phyloP scores from a whole-genome alignment of 768 basidiomycete genomes.

The Mycena capillaripes region DNA sequence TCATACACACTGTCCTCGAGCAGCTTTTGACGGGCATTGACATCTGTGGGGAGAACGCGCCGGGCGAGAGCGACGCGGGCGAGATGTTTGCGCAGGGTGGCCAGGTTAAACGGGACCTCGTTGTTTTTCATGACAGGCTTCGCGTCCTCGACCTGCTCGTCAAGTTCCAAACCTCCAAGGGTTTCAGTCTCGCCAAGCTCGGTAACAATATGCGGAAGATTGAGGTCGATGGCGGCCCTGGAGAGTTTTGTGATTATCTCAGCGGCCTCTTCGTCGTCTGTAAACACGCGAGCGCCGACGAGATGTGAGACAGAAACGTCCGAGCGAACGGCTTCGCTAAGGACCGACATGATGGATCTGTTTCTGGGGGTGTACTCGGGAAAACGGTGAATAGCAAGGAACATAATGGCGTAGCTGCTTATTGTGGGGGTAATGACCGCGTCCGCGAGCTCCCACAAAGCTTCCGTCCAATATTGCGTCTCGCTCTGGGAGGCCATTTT shows the following conservation, averaged over 20 bases:
- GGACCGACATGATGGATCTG: slow-evolving; percentile 49
- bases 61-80: slow-evolving; percentile 73
- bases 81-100: slow-evolving; percentile 78
- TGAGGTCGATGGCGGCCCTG: slow-evolving; percentile 69
- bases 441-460: slow-evolving; percentile 73
- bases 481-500: slow-evolving; percentile 68
- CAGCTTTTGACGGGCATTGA: slow-evolving; percentile 81
- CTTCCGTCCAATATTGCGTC: slow-evolving; percentile 69
- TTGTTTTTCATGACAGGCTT: slow-evolving; percentile 62
- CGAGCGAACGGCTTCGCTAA: slow-evolving; percentile 61
- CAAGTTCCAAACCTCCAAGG: slow-evolving; percentile 57
- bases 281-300: slow-evolving; percentile 69
- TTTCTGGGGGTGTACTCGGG: slow-evolving; percentile 37
- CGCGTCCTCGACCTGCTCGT: slow-evolving; percentile 71
- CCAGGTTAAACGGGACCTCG: slow-evolving; percentile 82
- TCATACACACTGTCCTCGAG: slow-evolving; percentile 91
- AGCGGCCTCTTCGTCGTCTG: slow-evolving; percentile 67
- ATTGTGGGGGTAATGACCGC: slow-evolving; percentile 69
- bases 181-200: slow-evolving; percentile 71
- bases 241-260: slow-evolving; percentile 70
- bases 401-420: slow-evolving; percentile 78
- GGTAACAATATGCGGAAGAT: slow-evolving; percentile 61
- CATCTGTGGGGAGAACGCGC: slow-evolving; percentile 73
- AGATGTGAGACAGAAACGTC: slow-evolving; percentile 65
- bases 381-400: slow-evolving; percentile 70